Evolutionary conservation across 2,329 filamentous ascomycete genomes (phyloP).

Genomic region (Cladosporium sp.): DNA sequence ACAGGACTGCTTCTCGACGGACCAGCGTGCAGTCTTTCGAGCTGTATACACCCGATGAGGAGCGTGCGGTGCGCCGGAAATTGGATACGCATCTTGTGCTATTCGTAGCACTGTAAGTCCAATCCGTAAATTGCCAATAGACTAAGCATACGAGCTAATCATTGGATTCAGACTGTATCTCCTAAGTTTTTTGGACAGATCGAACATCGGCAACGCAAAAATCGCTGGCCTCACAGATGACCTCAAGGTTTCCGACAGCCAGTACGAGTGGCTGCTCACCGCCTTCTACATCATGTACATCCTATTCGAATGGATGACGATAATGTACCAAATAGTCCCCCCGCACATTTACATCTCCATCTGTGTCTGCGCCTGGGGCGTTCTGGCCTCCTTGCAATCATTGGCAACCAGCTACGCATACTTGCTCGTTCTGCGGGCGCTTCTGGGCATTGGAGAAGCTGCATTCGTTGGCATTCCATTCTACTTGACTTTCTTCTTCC

Average conservation of each 20-base stretch:
- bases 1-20: constrained; percentile 5
- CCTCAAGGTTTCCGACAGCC: constrained; percentile 54
- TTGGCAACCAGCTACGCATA: constrained; percentile 49
- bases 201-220: constrained; percentile 57
- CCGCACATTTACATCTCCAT: constrained; percentile 63
- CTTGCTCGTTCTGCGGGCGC: constrained; percentile 63
- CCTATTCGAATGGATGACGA: constrained; percentile 66
- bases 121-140: background rate
- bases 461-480: constrained; percentile 67
- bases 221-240: constrained; percentile 61
- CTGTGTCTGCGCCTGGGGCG: constrained; percentile 77
- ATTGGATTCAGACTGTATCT: constrained; percentile 62
- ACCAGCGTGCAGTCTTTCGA: constrained; percentile 48
- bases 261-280: constrained; percentile 64
- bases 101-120: constrained; percentile 66
- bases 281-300: constrained; percentile 68
- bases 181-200: constrained; percentile 80
- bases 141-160: background rate
- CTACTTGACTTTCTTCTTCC: constrained; percentile 66
- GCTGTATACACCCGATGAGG: constrained; percentile 68
- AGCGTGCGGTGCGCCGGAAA: constrained; percentile 52
- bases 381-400: constrained; percentile 72
- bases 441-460: constrained; percentile 61
- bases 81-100: constrained; percentile 76
- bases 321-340: constrained; percentile 58